Evolutionary conservation across 768 basidiomycete genomes (phyloP).

Genomic region (Russula virescens): DNA sequence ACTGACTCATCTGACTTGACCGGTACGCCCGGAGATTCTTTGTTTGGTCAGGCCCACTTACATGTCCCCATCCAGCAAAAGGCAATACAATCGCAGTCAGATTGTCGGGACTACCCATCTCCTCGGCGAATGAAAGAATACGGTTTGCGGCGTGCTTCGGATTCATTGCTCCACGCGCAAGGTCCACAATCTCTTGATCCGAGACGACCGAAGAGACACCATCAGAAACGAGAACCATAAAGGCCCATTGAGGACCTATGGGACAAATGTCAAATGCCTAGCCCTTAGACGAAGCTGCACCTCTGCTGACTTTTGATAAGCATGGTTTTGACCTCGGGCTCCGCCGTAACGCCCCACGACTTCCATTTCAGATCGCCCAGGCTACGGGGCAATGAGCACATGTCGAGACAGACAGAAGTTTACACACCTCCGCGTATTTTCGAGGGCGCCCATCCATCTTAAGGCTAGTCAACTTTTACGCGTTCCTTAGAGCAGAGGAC

Average conservation of each 20-base stretch:
- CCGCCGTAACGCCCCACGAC: constrained; percentile 85
- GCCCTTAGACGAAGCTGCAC: background rate
- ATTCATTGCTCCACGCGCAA: constrained; percentile 62
- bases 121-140: constrained; percentile 83
- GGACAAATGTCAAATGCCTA: background rate
- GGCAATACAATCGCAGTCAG: constrained; percentile 88
- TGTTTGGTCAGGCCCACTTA: constrained; percentile 75
- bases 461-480: background rate
- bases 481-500: background rate
- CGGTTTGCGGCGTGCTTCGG: constrained; percentile 78
- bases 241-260: constrained; percentile 78
- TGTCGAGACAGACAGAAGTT: background rate
- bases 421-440: constrained; percentile 81
- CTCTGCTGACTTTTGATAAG: constrained; percentile 59
- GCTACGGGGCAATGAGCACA: constrained; percentile 35
- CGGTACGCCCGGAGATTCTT: constrained; percentile 80
- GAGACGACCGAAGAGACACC: constrained; percentile 88
- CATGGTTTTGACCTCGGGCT: constrained; percentile 79
- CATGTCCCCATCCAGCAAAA: constrained; percentile 84
- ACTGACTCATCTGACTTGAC: constrained; percentile 34
- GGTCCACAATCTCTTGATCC: constrained; percentile 91
- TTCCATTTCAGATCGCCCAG: constrained; percentile 89
- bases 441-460: constrained; percentile 93
- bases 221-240: constrained; percentile 85
- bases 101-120: constrained; percentile 86